phyloP scores from a whole-genome alignment of 768 basidiomycete genomes.

The Neoboletus subvelutipes region DNA sequence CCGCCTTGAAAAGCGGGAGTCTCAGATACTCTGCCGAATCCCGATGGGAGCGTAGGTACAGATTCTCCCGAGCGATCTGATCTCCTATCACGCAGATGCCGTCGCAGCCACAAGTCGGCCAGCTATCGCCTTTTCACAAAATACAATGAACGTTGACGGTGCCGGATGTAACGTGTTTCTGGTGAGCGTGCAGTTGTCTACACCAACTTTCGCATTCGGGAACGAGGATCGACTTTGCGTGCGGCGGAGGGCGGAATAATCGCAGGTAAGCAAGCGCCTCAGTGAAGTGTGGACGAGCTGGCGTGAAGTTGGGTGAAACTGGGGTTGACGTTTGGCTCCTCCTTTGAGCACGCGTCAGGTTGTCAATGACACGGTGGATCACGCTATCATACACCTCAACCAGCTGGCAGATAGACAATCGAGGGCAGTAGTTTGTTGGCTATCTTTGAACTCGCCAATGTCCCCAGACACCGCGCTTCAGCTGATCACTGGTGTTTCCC shows the following conservation, averaged over 20 bases:
- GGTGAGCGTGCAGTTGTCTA: not conserved
- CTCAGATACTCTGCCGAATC: not conserved
- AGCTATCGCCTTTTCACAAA: not conserved
- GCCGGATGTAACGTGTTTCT: too few species aligned
- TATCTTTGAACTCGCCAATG: not conserved
- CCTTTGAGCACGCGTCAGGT: not conserved
- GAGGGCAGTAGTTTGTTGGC: not conserved
- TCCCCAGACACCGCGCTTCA: conserved; percentile 12
- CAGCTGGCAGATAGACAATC: not conserved
- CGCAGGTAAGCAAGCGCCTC: not conserved
- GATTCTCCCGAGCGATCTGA: conserved; percentile 5
- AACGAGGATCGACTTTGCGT: not conserved
- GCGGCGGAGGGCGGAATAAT: not conserved
- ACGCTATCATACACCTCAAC: not conserved
- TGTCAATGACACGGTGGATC: conserved; percentile 9
- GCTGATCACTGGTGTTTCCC: not conserved
- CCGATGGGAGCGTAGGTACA: not conserved
- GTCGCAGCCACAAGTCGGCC: not conserved
- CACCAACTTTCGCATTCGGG: not conserved
- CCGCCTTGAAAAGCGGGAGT: not conserved
- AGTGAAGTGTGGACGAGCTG: not conserved
- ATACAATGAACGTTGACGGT: not conserved
- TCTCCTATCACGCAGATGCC: not conserved
- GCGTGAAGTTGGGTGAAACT: not conserved
- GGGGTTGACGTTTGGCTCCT: not conserved